Base-by-base conservation (phyloP, 169 alveolate genomes). In the Cryptosporidium ubiquitum region DNA sequence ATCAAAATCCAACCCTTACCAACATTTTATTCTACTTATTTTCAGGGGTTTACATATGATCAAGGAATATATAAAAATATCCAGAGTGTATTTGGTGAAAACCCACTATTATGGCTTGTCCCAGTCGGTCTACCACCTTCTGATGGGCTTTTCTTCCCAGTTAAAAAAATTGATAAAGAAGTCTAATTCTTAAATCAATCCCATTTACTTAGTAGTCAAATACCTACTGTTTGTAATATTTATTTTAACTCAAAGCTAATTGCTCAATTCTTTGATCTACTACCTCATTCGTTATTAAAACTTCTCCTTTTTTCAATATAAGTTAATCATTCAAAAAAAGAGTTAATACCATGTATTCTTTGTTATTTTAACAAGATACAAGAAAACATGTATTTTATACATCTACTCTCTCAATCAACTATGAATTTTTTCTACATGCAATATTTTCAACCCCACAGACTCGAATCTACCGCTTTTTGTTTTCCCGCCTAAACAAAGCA, bases 51-150 rank as follows among this genome's bases (percentile, higher is more conserved):
- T 57, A 85, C 91, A 35, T 92, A 86, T 70, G 92, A 92, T 26
- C 84, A 85, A 52, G 94, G 94, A 74, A 40, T 84, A 55, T 61
- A 68, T 52, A 84, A 74, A 29, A 92, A 92, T 61, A 58, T 84
- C 12, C 91, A 64, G 42, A 84, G 86, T 49, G 92, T 86, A 29
- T 73, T 92, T 92, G 94, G 94, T 26, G 84, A 61, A 23, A 91
- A 92, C 66, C 92, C 91, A 4, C 69, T 86, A 3, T 44, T 86
- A 26, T 92, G 94, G 94, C 86, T 85, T 2, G 7, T 86, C 3
- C 94, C 94, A 7, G 86, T 86, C 55, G 94, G 93, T 9, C 85
- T 91, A 5, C 94, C 94, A 9, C 69, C 84, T 12, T 84, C 91
- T 18, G 91, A 86, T 39, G 94, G 94, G 4, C 71, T 92, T 5